phyloP scores from a whole-genome alignment of 2,329 filamentous ascomycete genomes.

The Amphichorda felina region DNA sequence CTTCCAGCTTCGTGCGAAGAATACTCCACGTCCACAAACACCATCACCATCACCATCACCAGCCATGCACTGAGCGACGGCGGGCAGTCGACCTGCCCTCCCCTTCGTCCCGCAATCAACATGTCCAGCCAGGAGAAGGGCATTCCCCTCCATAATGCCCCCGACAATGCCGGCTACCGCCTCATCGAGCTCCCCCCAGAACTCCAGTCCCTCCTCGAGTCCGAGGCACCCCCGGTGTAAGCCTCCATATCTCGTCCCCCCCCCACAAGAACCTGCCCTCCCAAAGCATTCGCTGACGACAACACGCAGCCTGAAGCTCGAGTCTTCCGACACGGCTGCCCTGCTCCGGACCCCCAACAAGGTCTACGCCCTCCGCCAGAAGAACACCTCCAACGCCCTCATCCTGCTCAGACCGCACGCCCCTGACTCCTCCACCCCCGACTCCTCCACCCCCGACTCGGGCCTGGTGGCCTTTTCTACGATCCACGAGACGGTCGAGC shows the following conservation, averaged over 20 bases:
- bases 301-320: conserved; percentile 30
- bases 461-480: conserved; percentile 39
- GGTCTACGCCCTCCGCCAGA: conserved; percentile 49
- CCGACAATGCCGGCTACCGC: conserved; percentile 39
- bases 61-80: neutral
- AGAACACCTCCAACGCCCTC: conserved; percentile 57
- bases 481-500: conserved; percentile 50
- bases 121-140: conserved; percentile 36
- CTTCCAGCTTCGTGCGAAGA: no score
- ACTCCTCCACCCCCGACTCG: conserved; percentile 10
- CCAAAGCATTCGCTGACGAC: neutral
- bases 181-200: conserved; percentile 52
- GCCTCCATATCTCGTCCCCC: conserved; percentile 10
- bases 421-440: conserved; percentile 1
- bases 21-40: no score
- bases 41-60: no score
- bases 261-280: neutral
- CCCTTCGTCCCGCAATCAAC: neutral
- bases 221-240: conserved; percentile 39
- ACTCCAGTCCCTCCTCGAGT: conserved; percentile 41
- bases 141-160: conserved; percentile 37
- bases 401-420: conserved; percentile 34
- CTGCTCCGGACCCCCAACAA: conserved; percentile 38
- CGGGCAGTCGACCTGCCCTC: no score
- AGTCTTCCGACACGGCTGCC: conserved; percentile 35